Evolutionary conservation across 2,329 filamentous ascomycete species (phyloP).

Genomic region (Rutstroemia sydowiana): DNA sequence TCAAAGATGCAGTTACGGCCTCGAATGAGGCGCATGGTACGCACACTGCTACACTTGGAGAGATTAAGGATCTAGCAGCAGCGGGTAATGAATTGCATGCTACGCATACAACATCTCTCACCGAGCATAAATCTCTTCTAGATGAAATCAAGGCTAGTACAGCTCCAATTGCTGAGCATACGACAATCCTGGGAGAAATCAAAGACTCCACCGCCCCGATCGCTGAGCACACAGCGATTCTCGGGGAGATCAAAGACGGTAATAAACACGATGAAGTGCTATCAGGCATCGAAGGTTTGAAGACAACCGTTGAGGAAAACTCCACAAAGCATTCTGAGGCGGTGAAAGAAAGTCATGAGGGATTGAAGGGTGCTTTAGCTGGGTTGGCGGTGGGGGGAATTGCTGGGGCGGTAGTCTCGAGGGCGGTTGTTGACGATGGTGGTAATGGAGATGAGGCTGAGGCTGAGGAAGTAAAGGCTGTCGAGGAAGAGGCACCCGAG

Average conservation of each 20-base stretch:
- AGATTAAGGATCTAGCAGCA: constrained; percentile 19
- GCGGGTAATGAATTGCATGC: constrained; percentile 14
- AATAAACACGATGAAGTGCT: constrained; percentile 16
- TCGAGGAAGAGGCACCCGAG: no score
- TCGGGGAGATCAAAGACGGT: constrained; percentile 11
- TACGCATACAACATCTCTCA: constrained; percentile 6
- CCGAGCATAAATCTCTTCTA: not conserved
- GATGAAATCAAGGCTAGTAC: constrained; percentile 6
- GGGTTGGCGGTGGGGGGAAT: constrained; percentile 15
- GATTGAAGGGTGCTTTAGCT: constrained; percentile 14
- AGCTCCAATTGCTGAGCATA: constrained; percentile 11
- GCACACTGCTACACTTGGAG: constrained; percentile 12
- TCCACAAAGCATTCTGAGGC: constrained; percentile 12
- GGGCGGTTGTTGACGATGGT: no score
- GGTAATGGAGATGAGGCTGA: constrained; percentile 15
- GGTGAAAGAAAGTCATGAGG: constrained; percentile 16
- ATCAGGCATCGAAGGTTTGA: constrained; percentile 19
- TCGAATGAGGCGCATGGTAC: constrained; percentile 10
- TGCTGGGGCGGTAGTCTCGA: not conserved
- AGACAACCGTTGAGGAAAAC: constrained; percentile 18
- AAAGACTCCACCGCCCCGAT: constrained; percentile 11
- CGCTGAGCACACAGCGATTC: not conserved
- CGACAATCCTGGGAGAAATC: constrained; percentile 13
- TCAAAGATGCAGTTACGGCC: constrained; percentile 4
- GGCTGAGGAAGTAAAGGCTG: not conserved